These are phyloP conservation scores for Nyssa sinensis DNA, from an alignment of 148 eudicot species.

Conservation along the genomic window DNA sequence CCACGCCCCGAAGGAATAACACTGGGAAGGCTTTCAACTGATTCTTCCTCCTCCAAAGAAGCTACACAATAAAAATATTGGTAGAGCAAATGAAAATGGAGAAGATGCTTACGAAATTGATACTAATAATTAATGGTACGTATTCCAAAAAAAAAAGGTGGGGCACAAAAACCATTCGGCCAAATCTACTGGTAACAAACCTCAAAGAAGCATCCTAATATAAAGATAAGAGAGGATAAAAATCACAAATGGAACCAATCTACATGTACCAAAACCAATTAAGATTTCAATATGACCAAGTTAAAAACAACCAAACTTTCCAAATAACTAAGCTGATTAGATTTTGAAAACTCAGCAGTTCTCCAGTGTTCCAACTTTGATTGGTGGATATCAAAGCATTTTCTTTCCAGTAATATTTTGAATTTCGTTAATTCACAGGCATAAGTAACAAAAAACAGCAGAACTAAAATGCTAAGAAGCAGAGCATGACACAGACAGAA, in stretches of 20 bases:
- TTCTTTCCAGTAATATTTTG: not conserved
- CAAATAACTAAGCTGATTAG: not conserved
- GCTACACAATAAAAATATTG: conserved; percentile 18
- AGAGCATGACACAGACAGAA: no score
- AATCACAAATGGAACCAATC: not conserved
- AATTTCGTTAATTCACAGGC: not conserved
- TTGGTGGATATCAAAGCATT: not conserved
- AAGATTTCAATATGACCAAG: no score
- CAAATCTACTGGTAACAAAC: not conserved
- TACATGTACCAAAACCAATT: not conserved
- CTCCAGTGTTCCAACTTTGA: not conserved
- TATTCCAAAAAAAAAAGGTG: conserved; percentile 1
- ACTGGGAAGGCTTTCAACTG: conserved; percentile 51
- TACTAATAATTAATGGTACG: not conserved
- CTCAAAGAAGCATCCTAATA: not conserved
- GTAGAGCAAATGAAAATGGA: not conserved
- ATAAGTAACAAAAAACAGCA: no score
- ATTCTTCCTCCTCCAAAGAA: conserved; percentile 47
- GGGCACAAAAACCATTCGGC: not conserved
- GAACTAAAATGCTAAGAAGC: no score
- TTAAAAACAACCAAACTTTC: not conserved
- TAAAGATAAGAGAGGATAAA: not conserved
- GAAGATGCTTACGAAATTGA: not conserved
- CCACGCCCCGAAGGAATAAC: conserved; percentile 74
- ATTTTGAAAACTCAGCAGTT: not conserved